phyloP scores from a whole-genome alignment of 805 yeast genomes.

The Nakazawaea sp. region DNA sequence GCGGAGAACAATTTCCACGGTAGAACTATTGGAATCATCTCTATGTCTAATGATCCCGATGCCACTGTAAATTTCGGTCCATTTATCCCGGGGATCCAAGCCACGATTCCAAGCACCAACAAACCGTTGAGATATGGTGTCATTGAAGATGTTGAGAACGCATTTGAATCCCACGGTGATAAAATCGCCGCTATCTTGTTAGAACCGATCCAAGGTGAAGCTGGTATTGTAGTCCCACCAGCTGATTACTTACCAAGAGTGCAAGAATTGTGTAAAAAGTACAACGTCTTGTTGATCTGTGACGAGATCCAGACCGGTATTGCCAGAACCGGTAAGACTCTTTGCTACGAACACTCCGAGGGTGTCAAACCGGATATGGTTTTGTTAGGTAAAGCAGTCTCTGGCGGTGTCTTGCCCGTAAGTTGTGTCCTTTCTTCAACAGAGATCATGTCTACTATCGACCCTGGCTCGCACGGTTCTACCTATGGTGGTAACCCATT shows the following conservation, averaged over 20 bases:
- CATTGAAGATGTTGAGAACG: slow-evolving; percentile 80
- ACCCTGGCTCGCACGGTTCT: slow-evolving; percentile 96
- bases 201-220: slow-evolving; percentile 98
- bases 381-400: slow-evolving; percentile 86
- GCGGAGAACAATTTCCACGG: slow-evolving; percentile 95
- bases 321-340: slow-evolving; percentile 93
- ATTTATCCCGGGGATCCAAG: slow-evolving; percentile 76
- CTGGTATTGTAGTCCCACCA: slow-evolving; percentile 95
- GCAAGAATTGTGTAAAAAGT: slow-evolving; percentile 64
- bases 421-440: slow-evolving; percentile 86
- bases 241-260: slow-evolving; percentile 70
- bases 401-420: slow-evolving; percentile 93
- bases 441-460: slow-evolving; percentile 82
- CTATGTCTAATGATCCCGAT: slow-evolving; percentile 95
- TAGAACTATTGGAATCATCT: slow-evolving; percentile 88
- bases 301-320: slow-evolving; percentile 98
- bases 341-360: slow-evolving; percentile 80
- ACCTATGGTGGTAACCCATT: slow-evolving; percentile 98
- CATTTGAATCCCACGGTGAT: slow-evolving; percentile 77
- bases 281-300: slow-evolving; percentile 85
- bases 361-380: slow-evolving; percentile 83
- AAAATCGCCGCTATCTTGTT: slow-evolving; percentile 84
- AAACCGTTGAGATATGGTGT: slow-evolving; percentile 71
- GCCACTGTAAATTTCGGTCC: slow-evolving; percentile 90
- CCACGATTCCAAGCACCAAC: slow-evolving; percentile 72